Evolutionary conservation across 768 basidiomycete species (phyloP).

Genomic region (Cystobasidium tubakii): DNA sequence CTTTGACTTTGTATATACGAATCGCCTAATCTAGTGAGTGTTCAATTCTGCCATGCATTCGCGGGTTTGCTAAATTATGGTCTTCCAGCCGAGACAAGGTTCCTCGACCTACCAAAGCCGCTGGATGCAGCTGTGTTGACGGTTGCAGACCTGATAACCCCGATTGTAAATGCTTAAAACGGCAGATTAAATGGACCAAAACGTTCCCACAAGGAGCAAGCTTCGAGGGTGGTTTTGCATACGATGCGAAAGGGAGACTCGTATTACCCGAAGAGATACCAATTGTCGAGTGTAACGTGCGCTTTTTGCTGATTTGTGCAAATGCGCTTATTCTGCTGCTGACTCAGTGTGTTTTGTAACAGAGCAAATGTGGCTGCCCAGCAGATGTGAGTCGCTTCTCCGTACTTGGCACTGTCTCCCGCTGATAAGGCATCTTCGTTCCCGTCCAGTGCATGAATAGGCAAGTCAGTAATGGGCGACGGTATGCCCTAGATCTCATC

Average conservation of each 20-base stretch:
- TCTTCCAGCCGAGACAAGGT: slow-evolving; percentile 18
- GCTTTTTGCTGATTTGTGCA: not conserved
- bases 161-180: slow-evolving; percentile 3
- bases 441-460: slow-evolving; percentile 30
- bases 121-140: slow-evolving; percentile 14
- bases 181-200: slow-evolving; percentile 1
- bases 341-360: not conserved
- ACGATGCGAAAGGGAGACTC: slow-evolving; percentile 14
- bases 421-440: not conserved
- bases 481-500: slow-evolving; percentile 17
- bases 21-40: slow-evolving; percentile 27
- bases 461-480: slow-evolving; percentile 24
- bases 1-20: slow-evolving; percentile 23
- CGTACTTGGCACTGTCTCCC: no score
- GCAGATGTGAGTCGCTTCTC: slow-evolving; percentile 2
- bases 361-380: slow-evolving; percentile 21
- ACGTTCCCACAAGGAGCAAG: not conserved
- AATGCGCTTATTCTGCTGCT: no score
- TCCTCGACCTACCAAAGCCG: not conserved
- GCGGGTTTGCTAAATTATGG: no score
- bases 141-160: slow-evolving; percentile 8
- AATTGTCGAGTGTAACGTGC: slow-evolving; percentile 22
- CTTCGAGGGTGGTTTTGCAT: not conserved
- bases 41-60: no score
- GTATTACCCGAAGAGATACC: slow-evolving; percentile 1